These are phyloP conservation scores for Coriaria nepalensis DNA, from an alignment of 306 rosid genomes.

Conservation along the genomic window DNA sequence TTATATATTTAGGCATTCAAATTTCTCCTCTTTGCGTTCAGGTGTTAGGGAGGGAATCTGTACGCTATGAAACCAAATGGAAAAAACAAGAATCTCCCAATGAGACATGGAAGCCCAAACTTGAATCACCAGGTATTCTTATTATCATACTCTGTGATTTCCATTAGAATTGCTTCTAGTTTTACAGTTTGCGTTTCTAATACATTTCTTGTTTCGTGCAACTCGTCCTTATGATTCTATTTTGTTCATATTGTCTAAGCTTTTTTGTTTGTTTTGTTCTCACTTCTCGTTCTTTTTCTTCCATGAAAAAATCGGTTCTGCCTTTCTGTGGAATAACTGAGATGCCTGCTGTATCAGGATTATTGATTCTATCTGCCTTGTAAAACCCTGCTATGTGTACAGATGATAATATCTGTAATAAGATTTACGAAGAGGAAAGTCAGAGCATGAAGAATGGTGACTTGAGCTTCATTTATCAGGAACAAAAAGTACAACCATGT, in stretches of 20 bases:
- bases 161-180: background rate
- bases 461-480: constrained; percentile 40
- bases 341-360: too few relatives aligned
- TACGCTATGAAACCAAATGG: constrained; percentile 27
- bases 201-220: too few relatives aligned
- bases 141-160: background rate
- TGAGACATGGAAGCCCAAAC: constrained; percentile 30
- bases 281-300: too few relatives aligned
- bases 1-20: too few relatives aligned
- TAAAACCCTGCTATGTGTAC: background rate
- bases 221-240: too few relatives aligned
- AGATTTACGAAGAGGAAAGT: constrained; percentile 20
- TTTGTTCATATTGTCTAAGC: too few relatives aligned
- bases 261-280: too few relatives aligned
- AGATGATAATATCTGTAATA: constrained; percentile 28
- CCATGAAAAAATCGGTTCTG: too few relatives aligned
- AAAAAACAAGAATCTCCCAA: constrained; percentile 18
- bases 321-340: too few relatives aligned
- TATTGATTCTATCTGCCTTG: too few relatives aligned
- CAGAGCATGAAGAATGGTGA: constrained; percentile 28
- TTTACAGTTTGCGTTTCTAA: too few relatives aligned
- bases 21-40: constrained; percentile 18
- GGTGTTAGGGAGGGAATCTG: constrained; percentile 58
- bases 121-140: constrained; percentile 25
- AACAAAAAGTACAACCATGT: constrained; percentile 73